Base-by-base conservation (phyloP, 2,329 filamentous ascomycete species). In the Lachnellula cervina region DNA sequence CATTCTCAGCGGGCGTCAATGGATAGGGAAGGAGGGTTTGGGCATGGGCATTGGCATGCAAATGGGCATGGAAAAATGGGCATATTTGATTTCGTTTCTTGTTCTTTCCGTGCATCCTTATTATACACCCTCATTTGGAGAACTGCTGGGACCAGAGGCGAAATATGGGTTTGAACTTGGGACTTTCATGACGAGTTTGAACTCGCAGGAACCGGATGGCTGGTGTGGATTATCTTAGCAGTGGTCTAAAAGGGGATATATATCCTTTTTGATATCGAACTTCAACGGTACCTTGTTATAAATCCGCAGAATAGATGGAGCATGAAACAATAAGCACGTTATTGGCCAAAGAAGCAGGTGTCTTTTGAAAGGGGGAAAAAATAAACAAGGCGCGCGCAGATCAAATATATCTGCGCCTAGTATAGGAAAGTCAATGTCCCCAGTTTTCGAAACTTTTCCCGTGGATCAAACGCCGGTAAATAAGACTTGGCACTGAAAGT, bases 1-100 rank as follows among this genome's bases (percentile, higher is more conserved):
- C 32, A 54, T 52, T 57, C 28, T 58, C 57, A 59, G 57, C 56
- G 55, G 59, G 57, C 59, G 59, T 63, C 44, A 58, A 55, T 28
- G 47, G 59, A 55, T 32, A 38, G 52, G 55, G 37, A 40, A 46
- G 14, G 14, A 3, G 16, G 37, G 37, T 5, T 11, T 40, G 37
- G 5, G 37, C 17, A 40, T 40, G 37, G 37, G 13, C n/a, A 17
- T 40, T 1, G 37, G 17, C 17, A 19, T 42, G 38, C 11, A 42
- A 17, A 21, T 42, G n/a, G 42, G 28, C 25, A 40, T 49, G 49
- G 49, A 40, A 28, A 8, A 46, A n/a, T n/a, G 21, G 42, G 28
- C 25, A 40, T 49, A 34, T 17, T 17, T 32, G 21, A 13, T n/a
- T 43, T 45, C 28, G 45, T 42, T 55, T 54, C 37, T 40, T 6